These are phyloP conservation scores for Diddensiella transvaalensis DNA, from an alignment of 805 yeast genomes.

Conservation along the genomic window DNA sequence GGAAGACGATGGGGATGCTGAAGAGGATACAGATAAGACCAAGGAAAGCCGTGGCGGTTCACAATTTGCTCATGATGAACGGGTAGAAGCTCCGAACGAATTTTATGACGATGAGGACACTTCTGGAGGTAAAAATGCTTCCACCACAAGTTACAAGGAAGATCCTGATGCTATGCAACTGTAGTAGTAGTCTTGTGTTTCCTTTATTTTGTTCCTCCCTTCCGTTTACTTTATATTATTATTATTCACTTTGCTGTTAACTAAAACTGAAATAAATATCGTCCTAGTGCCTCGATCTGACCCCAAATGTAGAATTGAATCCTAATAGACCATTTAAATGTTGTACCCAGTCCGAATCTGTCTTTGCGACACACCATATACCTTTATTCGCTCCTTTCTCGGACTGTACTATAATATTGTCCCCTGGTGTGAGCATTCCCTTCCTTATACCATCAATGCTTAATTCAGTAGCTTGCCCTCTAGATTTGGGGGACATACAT, in stretches of 20 bases:
- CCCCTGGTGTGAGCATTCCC: conserved; percentile 65
- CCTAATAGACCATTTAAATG: conserved; percentile 87
- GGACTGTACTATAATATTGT: conserved; percentile 36
- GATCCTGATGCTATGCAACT: conserved; percentile 18
- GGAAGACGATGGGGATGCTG: conserved; percentile 83
- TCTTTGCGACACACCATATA: conserved; percentile 81
- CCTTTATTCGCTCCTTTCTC: conserved; percentile 42
- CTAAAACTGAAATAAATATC: no score
- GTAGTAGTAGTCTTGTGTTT: not conserved
- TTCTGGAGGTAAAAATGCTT: conserved; percentile 32
- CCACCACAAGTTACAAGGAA: conserved; percentile 13
- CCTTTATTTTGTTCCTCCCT: not conserved
- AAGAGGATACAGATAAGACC: conserved; percentile 75
- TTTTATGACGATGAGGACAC: conserved; percentile 65
- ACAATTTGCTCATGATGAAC: conserved; percentile 73
- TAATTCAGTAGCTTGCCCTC: conserved; percentile 50
- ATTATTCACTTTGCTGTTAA: conserved; percentile 1
- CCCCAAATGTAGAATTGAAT: conserved; percentile 76
- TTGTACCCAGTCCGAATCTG: conserved; percentile 86
- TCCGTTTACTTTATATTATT: conserved; percentile 4
- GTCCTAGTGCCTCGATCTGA: not conserved
- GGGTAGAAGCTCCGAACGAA: conserved; percentile 69
- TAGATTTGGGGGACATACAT: conserved; percentile 31
- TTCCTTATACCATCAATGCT: conserved; percentile 84
- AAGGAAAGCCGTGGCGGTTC: conserved; percentile 92